Evolutionary conservation across 129 eudicot species (phyloP), one percentile per base, ranked within the genome.

Genomic region (Silybum marianum): DNA sequence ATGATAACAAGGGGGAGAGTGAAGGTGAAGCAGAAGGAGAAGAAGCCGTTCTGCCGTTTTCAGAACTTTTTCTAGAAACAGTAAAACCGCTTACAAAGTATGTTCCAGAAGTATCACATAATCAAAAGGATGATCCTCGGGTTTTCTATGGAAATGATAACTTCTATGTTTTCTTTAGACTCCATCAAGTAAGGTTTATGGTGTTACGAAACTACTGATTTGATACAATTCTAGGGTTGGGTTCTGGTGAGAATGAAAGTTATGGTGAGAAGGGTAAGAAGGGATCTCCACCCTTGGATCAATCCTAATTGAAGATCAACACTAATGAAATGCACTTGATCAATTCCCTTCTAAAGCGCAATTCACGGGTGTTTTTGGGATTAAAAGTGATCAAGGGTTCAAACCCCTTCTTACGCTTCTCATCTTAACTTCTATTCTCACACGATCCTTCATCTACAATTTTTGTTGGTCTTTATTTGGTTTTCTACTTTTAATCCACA

Each of bases 121-220:
- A 74, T 58, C 83, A 75, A 38, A 80, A 75, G 69, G 83, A 84
- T 73, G 82, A 32, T 70, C 85, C 87, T 46, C 86, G 77, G 66
- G 85, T 95, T 9, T 92, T 95, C 81, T 95, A 95, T 85, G 99
- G 95, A 77, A 92, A 83, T 81, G 98, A 95, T 74, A 80, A 93
- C 63, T 90, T 90, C 80, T 95, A 95, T 84, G 89, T 95, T 76
- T 93, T 95, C 80, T 89, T 92, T 82, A 85, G 99, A 86, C 95
- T 95, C 82, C 99, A 95, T 88, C 95, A 90, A 84, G 99, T 95
- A 84, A 78, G 88, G 26, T 46, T 80, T 70, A 63, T 11, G 6
- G 19, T 72, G 39, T 80, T 76, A 46, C 78, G 21, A 28, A 66
- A 18, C 44, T 46, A 73, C 32, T 19, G 28, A 42, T 70, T 40